Percentiles rank a stretch among this genome's conserved stretches.
Evolutionary conservation across 176 grass and related monocot genomes (phyloP).

Genomic region (Aegilops speltoides): DNA sequence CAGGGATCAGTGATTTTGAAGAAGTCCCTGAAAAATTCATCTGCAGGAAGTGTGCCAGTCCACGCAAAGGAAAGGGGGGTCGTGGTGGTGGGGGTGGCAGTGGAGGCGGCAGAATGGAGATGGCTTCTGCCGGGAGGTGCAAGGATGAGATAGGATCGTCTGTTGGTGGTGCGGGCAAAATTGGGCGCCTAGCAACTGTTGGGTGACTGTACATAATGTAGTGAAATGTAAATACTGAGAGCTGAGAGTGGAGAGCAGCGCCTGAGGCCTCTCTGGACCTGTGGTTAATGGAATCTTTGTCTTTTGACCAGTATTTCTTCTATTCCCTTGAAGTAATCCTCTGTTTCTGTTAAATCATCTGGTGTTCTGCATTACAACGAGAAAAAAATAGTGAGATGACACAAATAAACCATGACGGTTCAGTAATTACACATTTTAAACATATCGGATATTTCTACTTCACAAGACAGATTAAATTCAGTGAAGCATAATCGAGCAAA

Average conservation of each 20-base stretch:
- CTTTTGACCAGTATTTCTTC: slow-evolving; percentile 34
- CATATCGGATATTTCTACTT: no score
- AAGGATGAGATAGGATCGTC: slow-evolving; percentile 60
- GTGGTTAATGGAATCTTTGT: slow-evolving; percentile 29
- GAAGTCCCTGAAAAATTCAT: slow-evolving; percentile 81
- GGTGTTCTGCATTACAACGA: background rate
- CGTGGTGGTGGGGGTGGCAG: slow-evolving; percentile 22
- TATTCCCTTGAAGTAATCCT: slow-evolving; percentile 14
- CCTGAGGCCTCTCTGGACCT: slow-evolving; percentile 37
- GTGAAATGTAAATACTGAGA: slow-evolving; percentile 55
- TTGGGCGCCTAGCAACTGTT: slow-evolving; percentile 58
- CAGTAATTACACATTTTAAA: background rate
- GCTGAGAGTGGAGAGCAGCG: slow-evolving; percentile 17
- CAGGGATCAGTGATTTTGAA: slow-evolving; percentile 76
- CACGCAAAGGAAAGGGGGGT: slow-evolving; percentile 38
- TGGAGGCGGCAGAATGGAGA: slow-evolving; percentile 46
- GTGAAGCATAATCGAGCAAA: background rate
- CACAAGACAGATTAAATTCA: no score
- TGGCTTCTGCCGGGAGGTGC: slow-evolving; percentile 49
- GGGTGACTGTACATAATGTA: slow-evolving; percentile 82
- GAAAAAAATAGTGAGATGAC: background rate
- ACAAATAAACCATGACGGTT: background rate
- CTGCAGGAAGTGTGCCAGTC: slow-evolving; percentile 58
- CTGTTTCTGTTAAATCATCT: background rate
- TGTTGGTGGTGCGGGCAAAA: slow-evolving; percentile 49